These are phyloP conservation scores for Hirschfeldia incana DNA, from an alignment of 345 rosid species.

Conservation along the genomic window DNA sequence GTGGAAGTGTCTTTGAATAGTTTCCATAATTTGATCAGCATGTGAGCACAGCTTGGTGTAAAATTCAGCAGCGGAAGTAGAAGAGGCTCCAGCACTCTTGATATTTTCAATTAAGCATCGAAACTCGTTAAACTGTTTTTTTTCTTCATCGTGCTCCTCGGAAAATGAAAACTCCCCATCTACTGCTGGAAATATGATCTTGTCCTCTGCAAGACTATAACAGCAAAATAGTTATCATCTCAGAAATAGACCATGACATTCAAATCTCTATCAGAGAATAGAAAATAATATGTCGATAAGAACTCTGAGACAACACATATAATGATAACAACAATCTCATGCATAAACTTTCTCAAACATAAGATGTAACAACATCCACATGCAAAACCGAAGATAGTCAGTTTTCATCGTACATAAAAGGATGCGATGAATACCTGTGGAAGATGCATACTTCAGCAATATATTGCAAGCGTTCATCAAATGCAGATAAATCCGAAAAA, in stretches of 20 bases:
- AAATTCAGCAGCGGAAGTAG: slow-evolving; percentile 70
- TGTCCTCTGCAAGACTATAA: slow-evolving; percentile 84
- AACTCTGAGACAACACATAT: slow-evolving; percentile 14
- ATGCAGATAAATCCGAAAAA: slow-evolving; percentile 66
- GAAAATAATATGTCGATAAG: background rate
- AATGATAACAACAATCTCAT: slow-evolving; percentile 18
- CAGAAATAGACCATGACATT: slow-evolving; percentile 11
- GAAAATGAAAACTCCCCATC: slow-evolving; percentile 70
- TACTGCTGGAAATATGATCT: slow-evolving; percentile 90
- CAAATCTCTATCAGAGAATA: background rate
- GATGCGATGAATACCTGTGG: slow-evolving; percentile 62
- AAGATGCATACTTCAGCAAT: slow-evolving; percentile 91
- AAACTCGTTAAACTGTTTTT: slow-evolving; percentile 71
- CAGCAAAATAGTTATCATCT: slow-evolving; percentile 28
- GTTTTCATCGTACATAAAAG: slow-evolving; percentile 16
- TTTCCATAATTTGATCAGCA: slow-evolving; percentile 85
- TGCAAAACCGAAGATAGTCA: background rate
- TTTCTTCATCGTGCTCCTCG: slow-evolving; percentile 83
- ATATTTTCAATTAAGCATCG: slow-evolving; percentile 78
- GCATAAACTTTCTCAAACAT: slow-evolving; percentile 25
- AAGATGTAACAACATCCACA: slow-evolving; percentile 12
- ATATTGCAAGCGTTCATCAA: slow-evolving; percentile 78
- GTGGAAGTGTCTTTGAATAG: slow-evolving; percentile 68
- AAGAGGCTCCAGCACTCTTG: slow-evolving; percentile 67
- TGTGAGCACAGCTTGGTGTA: slow-evolving; percentile 72